Percentiles rank a stretch among this genome's conserved stretches.
Conservation (phyloP, 176 grass and related monocot species). For the Raddia distichophylla region DNA sequence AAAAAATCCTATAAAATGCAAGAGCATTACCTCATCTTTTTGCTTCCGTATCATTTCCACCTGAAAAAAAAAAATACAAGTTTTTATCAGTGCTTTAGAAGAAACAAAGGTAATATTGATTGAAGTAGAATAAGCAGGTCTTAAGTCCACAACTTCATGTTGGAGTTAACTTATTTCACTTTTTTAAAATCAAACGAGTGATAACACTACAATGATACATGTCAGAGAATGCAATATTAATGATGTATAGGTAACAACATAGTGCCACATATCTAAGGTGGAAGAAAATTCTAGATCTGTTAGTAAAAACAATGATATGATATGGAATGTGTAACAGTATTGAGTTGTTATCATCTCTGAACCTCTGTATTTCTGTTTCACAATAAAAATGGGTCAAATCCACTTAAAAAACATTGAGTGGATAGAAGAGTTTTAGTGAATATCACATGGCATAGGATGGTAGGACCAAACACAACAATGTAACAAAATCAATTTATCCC, state of each 20-base stretch:
- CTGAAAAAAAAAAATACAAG: constrained; percentile 37
- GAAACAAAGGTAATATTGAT: constrained; percentile 19
- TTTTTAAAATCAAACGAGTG: constrained; percentile 12
- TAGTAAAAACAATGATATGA: neutral
- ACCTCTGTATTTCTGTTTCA: no score
- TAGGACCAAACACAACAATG: neutral
- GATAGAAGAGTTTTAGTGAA: constrained; percentile 16
- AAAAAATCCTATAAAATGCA: neutral
- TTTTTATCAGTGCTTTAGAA: constrained; percentile 11
- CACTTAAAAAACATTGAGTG: neutral
- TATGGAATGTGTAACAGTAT: neutral
- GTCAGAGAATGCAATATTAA: constrained; percentile 18
- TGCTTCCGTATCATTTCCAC: constrained; percentile 63
- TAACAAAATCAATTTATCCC: neutral
- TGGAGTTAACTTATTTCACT: neutral
- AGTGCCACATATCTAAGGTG: constrained; percentile 2
- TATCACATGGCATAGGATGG: neutral
- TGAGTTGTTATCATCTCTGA: no score
- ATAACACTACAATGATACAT: neutral
- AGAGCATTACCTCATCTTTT: constrained; percentile 65
- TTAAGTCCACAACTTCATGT: neutral
- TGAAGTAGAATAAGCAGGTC: neutral
- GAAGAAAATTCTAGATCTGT: neutral
- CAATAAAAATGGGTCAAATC: no score
- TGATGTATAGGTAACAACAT: neutral